phyloP scores from a whole-genome alignment of 495 filamentous ascomycete species.

The Penicillium soppii region DNA sequence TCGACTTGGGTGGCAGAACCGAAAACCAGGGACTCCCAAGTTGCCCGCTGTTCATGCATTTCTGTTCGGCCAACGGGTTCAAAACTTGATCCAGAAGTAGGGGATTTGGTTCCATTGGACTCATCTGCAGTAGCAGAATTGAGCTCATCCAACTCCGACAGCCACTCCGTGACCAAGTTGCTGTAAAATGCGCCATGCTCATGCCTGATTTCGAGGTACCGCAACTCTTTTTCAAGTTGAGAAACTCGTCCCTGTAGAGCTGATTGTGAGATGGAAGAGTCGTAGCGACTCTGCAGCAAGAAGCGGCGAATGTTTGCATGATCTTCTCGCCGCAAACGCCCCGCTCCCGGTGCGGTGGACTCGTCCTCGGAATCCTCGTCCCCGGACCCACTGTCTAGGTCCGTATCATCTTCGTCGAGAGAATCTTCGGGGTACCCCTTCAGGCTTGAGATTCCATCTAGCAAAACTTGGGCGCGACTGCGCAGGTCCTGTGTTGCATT shows the following conservation, averaged over 20 bases:
- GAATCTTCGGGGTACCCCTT: constrained; percentile 37
- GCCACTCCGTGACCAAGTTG: constrained; percentile 63
- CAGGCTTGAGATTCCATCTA: constrained; percentile 41
- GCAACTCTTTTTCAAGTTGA: constrained; percentile 48
- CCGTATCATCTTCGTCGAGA: constrained; percentile 35
- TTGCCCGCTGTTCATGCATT: constrained; percentile 49
- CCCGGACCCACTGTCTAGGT: constrained; percentile 26
- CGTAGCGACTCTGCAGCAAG: constrained; percentile 55
- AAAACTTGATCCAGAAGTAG: constrained; percentile 17
- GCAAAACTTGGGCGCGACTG: constrained; percentile 28
- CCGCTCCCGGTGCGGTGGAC: constrained; percentile 11
- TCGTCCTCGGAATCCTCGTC: constrained; percentile 9
- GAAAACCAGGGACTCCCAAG: constrained; percentile 63
- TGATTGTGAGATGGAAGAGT: constrained; percentile 52
- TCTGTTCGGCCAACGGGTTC: constrained; percentile 44
- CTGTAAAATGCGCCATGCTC: constrained; percentile 63
- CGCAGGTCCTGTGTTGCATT: constrained; percentile 25
- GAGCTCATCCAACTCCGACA: constrained; percentile 35
- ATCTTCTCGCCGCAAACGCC: constrained; percentile 18
- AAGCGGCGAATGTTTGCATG: constrained; percentile 49
- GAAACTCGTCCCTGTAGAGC: constrained; percentile 47
- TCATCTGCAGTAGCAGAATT: constrained; percentile 3
- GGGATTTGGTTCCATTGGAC: constrained; percentile 1
- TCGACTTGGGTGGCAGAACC: constrained; percentile 44
- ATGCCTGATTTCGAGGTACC: constrained; percentile 53